Evolutionary conservation across 2,329 filamentous ascomycete genomes (phyloP), one percentile per base, ranked within the genome.

Genomic region (Acrocalymma vagum): DNA sequence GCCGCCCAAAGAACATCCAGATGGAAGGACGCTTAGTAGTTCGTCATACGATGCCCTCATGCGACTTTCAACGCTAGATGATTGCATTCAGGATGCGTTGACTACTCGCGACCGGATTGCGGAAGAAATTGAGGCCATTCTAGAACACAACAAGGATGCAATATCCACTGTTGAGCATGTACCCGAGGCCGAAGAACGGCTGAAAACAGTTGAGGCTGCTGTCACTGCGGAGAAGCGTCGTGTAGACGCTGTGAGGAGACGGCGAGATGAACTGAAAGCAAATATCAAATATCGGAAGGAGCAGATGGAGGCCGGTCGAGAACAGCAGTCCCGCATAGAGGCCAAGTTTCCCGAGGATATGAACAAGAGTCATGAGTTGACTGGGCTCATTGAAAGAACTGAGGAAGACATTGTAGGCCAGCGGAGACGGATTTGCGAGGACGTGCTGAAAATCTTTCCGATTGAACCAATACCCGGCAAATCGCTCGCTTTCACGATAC

Each of bases 1-100:
- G 4, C 62, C 67, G 9, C 67, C 65, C 13, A 72, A 66, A 30
- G 48, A 58, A 22, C 57, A 58, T 35, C 73, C 80, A 16, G 77
- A 78, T 5, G 69, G 77, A 1, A 55, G 74, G 3, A 65, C 81
- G 0, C 73, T 81, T n/a, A 63, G 81, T 0, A 91, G 87, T 0
- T 91, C 90, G 0, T 91, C 91, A 0, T 96, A 95, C 67, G 91
- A 90, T 60, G 84, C 88, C 2, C 76, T 97, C 14, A 93, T 96
- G 85, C 86, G 88, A 45, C 78, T 97, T 9, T 86, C 89, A 5
- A 96, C 92, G 42, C 78, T 97, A 11, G 90, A 96, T 49, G 89
- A 88, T 63, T 95, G 91, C 38, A 89, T 96, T 16, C 90, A 95
- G 63, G 93, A 97, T 68, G 91, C 91, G 2, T 73, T 96, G 8